Percentiles rank a stretch among this genome's conserved stretches.
Evolutionary conservation across 352 stramenopile genomes (phyloP).

Genomic region (Globisporangium cederbergense): DNA sequence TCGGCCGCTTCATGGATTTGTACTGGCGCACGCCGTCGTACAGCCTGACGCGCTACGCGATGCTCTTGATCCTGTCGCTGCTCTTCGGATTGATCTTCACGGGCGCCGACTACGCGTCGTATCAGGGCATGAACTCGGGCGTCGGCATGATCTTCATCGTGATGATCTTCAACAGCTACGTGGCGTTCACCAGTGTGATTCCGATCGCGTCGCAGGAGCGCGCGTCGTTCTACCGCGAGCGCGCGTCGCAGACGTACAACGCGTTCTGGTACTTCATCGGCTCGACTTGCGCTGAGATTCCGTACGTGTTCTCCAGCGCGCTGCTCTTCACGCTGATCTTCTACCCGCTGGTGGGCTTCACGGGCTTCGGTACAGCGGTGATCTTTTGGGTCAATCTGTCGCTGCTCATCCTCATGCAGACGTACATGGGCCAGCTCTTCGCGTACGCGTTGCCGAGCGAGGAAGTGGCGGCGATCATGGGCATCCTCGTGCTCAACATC

Average conservation of each 20-base stretch:
- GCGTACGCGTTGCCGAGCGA: slow-evolving; percentile 35
- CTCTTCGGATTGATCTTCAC: slow-evolving; percentile 14
- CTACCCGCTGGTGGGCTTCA: slow-evolving; percentile 52
- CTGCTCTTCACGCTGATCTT: slow-evolving; percentile 48
- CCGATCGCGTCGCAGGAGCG: slow-evolving; percentile 68
- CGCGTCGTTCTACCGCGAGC: slow-evolving; percentile 43
- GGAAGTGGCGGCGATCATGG: slow-evolving; percentile 24
- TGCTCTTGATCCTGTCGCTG: no score
- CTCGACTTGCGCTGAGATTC: slow-evolving; percentile 62
- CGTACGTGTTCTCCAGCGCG: slow-evolving; percentile 13
- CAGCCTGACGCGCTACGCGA: slow-evolving; percentile 40
- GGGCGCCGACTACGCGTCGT: slow-evolving; percentile 26
- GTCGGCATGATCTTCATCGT: slow-evolving; percentile 67
- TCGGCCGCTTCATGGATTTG: slow-evolving; percentile 18
- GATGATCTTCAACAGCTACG: slow-evolving; percentile 65
- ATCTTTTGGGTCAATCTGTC: slow-evolving; percentile 67
- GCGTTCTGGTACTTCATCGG: slow-evolving; percentile 61
- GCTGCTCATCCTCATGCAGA: slow-evolving; percentile 37
- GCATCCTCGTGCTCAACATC: background rate
- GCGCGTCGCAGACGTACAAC: slow-evolving; percentile 82
- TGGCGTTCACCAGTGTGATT: slow-evolving; percentile 62
- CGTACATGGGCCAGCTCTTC: slow-evolving; percentile 69
- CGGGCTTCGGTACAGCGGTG: slow-evolving; percentile 22
- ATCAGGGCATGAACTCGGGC: slow-evolving; percentile 27
- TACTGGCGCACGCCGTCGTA: slow-evolving; percentile 58